Evolutionary conservation across 768 basidiomycete genomes (phyloP).

Genomic region (Tephrocybe sp.): DNA sequence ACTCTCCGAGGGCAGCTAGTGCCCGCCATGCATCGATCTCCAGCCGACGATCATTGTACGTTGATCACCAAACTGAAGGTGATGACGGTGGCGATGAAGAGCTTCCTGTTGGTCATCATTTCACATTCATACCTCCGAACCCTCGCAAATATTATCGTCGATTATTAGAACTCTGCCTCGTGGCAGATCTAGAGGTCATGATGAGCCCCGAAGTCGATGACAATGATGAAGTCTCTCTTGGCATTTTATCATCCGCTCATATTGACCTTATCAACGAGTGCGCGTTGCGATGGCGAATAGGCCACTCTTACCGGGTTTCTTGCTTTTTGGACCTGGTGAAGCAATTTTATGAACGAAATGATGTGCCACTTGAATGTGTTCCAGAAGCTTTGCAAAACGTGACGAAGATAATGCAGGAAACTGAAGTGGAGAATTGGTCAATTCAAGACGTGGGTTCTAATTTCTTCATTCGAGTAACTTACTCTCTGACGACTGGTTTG

Average conservation of each 20-base stretch:
- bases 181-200: slow-evolving; percentile 87
- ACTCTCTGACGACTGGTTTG: slow-evolving; percentile 4
- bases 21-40: slow-evolving; percentile 61
- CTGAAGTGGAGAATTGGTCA: slow-evolving; percentile 75
- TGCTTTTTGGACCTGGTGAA: slow-evolving; percentile 86
- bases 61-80: slow-evolving; percentile 34
- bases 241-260: slow-evolving; percentile 79
- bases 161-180: slow-evolving; percentile 78
- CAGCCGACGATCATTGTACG: slow-evolving; percentile 62
- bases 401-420: slow-evolving; percentile 66
- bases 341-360: slow-evolving; percentile 82
- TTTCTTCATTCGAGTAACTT: slow-evolving; percentile 1
- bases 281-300: slow-evolving; percentile 86
- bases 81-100: slow-evolving; percentile 61
- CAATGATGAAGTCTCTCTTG: slow-evolving; percentile 92
- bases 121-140: slow-evolving; percentile 89
- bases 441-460: slow-evolving; percentile 67
- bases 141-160: slow-evolving; percentile 84
- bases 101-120: slow-evolving; percentile 68
- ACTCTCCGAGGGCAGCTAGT: slow-evolving; percentile 29
- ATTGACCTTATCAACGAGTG: slow-evolving; percentile 86
- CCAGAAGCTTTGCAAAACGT: slow-evolving; percentile 83
- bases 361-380: slow-evolving; percentile 93
- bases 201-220: slow-evolving; percentile 88
- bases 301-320: slow-evolving; percentile 69